Percentiles rank a stretch among this genome's conserved stretches.
phyloP scores from a whole-genome alignment of 2,329 filamentous ascomycete species.

The Penicillium sp. region DNA sequence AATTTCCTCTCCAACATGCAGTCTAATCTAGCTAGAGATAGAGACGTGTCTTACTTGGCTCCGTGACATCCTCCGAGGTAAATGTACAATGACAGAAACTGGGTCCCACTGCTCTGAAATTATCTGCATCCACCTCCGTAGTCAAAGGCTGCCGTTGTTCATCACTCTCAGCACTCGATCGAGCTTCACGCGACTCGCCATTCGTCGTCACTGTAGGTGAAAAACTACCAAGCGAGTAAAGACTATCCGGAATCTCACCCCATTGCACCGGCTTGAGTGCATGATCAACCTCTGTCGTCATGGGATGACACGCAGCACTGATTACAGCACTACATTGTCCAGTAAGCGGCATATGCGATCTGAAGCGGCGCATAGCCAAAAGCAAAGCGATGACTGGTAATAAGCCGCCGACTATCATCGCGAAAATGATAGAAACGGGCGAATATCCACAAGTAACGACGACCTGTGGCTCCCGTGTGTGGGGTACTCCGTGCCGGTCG shows the following conservation, averaged over 20 bases:
- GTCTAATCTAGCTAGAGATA: not conserved
- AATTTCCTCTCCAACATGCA: too few relatives aligned
- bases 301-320: not conserved
- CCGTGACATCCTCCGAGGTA: not conserved
- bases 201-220: not conserved
- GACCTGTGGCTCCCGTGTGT: not conserved
- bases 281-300: not conserved
- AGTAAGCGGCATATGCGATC: not conserved
- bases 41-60: not conserved
- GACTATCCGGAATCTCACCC: not conserved
- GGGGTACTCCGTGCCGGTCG: not conserved
- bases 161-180: not conserved
- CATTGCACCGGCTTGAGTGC: not conserved
- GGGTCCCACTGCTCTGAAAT: not conserved
- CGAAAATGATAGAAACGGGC: not conserved
- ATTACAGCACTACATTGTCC: constrained; percentile 1
- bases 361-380: not conserved
- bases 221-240: not conserved
- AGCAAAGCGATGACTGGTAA: not conserved
- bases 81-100: not conserved
- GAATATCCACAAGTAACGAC: not conserved
- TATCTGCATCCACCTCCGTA: not conserved
- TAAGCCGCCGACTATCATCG: not conserved
- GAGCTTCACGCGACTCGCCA: not conserved
- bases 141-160: not conserved